Conservation (phyloP, 2,329 filamentous ascomycete genomes). For the Pyrenochaeta sp. region DNA sequence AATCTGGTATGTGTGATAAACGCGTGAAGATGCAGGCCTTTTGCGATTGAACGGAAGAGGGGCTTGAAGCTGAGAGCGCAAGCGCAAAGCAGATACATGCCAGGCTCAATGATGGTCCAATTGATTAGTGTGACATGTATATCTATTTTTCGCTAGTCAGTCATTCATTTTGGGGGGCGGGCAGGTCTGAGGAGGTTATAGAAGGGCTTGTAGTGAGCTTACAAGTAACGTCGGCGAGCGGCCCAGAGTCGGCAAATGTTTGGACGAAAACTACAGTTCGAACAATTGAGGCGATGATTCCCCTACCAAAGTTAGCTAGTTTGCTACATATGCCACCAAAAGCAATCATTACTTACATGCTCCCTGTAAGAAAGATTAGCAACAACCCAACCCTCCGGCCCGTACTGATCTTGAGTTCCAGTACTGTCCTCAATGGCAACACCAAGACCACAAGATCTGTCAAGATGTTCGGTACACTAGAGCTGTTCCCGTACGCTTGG, state of each 20-base stretch:
- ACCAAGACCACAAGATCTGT: constrained; percentile 33
- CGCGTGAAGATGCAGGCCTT: constrained; percentile 23
- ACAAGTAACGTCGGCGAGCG: constrained; percentile 33
- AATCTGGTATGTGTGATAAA: constrained; percentile 29
- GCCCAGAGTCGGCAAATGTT: constrained; percentile 13
- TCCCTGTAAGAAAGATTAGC: constrained; percentile 39
- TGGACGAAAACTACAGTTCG: constrained; percentile 31
- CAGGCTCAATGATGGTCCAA: constrained; percentile 39
- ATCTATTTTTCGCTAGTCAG: constrained; percentile 2
- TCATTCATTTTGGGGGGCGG: neutral
- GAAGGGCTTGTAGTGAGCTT: no score
- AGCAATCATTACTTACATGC: constrained; percentile 24
- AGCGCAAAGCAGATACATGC: constrained; percentile 34
- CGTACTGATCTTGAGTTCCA: constrained; percentile 29
- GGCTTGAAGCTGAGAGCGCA: constrained; percentile 37
- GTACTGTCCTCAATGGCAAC: constrained; percentile 30
- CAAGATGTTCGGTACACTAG: constrained; percentile 37
- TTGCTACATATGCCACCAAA: neutral
- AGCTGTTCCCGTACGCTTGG: constrained; percentile 27
- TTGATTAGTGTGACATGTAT: constrained; percentile 26
- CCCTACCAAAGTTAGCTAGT: constrained; percentile 16
- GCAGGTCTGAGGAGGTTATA: neutral
- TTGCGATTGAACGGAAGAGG: constrained; percentile 30
- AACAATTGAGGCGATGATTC: constrained; percentile 33
- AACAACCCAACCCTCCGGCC: constrained; percentile 28